Conservation (phyloP, 805 yeast genomes). For the Metschnikowia baotianmanensis region DNA sequence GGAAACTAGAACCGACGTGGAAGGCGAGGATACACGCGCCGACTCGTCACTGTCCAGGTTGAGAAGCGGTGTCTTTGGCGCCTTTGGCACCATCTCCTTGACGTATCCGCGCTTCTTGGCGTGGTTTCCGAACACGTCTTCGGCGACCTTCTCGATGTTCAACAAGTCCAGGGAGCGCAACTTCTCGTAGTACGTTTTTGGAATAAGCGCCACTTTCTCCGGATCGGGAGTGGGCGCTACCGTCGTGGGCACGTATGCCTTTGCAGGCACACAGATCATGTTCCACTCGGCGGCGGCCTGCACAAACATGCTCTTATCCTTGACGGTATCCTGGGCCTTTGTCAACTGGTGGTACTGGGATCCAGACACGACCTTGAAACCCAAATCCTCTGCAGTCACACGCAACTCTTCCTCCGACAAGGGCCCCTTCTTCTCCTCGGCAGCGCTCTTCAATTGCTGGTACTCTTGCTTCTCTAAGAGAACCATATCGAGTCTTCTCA, state of each 20-base stretch:
- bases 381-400: constrained; percentile 40
- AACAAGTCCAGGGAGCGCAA: constrained; percentile 45
- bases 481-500: constrained; percentile 17
- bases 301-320: constrained; percentile 27
- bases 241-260: constrained; percentile 63
- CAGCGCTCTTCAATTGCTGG: constrained; percentile 11
- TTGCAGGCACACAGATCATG: constrained; percentile 53
- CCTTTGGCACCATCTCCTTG: constrained; percentile 25
- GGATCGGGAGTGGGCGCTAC: constrained; percentile 53
- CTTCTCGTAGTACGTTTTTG: constrained; percentile 61
- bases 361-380: constrained; percentile 35
- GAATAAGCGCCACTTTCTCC: constrained; percentile 58
- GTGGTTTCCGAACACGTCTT: constrained; percentile 44
- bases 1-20: constrained; percentile 15
- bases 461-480: constrained; percentile 18
- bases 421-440: constrained; percentile 14
- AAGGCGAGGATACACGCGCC: constrained; percentile 27
- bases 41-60: constrained; percentile 20
- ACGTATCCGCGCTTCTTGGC: constrained; percentile 50
- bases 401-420: constrained; percentile 21
- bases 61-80: constrained; percentile 21
- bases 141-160: constrained; percentile 44
- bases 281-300: constrained; percentile 46
- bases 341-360: constrained; percentile 26
- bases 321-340: constrained; percentile 17